Base-by-base conservation (phyloP, 2,329 filamentous ascomycete genomes). In the Lasiodiplodia sp. region DNA sequence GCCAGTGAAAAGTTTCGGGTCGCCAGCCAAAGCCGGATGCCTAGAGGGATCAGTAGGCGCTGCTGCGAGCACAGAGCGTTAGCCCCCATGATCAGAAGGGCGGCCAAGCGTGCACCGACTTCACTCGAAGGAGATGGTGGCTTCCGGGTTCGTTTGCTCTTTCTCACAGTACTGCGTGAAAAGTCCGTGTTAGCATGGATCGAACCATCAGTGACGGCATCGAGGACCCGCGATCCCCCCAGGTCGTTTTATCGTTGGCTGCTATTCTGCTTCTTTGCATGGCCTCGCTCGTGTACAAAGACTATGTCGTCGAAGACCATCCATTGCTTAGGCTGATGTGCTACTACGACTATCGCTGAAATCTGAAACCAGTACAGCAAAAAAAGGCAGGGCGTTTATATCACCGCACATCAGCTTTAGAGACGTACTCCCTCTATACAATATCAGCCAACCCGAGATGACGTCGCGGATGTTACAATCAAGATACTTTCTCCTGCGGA, bases 311-410 rank as follows among this genome's bases (percentile, higher is more conserved):
- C 31, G 8, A 31, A 4, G 31, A 31, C 8, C 8, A 31, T 8
- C 31, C 31, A 55, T 16, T 16, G 34, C 25, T 31, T 34, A 12
- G 3, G 23, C 25, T 23, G 44, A 65, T 18, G 44, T 37, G 58
- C 31, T 51, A 3, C 21, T 51, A 49, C 28, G 5, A 28, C 28
- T 5, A 18, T 23, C 25, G 38, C 34, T 40, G 55, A 57, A 8
- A n/a, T 14, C 31, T 23, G 6, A n/a, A 10, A 21, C 21, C 31
- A 69, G 66, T 66, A 68, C 31, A 65, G 51, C 65, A 68, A 68
- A 23, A 23, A 23, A 34, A 4, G 64, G 52, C 16, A 64, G 44
- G 31, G 25, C 65, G 8, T 69, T 68, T 28, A 23, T 62, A 10
- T 65, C 52, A 5, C 68, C 58, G 5, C 40, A 64, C 51, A 12